A percentile compares a stretch with the other conserved stretches of the same genome.
These are phyloP conservation scores for Fusarium sp. DNA, from an alignment of 2,329 filamentous ascomycete species.

Conservation along the genomic window DNA sequence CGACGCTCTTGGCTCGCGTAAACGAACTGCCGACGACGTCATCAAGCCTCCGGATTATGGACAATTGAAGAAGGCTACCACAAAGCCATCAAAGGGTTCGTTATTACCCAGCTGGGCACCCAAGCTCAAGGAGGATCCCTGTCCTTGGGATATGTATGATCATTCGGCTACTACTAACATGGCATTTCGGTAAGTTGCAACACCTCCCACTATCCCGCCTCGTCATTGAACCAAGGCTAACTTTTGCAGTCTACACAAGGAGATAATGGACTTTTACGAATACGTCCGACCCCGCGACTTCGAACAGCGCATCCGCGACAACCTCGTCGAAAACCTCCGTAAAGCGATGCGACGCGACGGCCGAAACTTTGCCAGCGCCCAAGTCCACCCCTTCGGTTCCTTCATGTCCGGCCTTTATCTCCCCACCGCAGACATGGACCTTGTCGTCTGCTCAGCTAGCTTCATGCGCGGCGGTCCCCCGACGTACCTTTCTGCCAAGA, in stretches of 20 bases:
- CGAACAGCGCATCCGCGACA: slow-evolving; percentile 78
- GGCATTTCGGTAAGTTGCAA: slow-evolving; percentile 65
- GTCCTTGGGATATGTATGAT: slow-evolving; percentile 72
- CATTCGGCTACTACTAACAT: slow-evolving; percentile 65
- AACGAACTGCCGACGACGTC: slow-evolving; percentile 78
- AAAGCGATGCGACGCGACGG: slow-evolving; percentile 63
- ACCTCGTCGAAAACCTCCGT: slow-evolving; percentile 77
- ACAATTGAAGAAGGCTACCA: slow-evolving; percentile 62
- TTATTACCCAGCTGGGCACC: slow-evolving; percentile 65
- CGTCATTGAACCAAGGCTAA: background rate
- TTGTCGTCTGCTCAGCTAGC: slow-evolving; percentile 76
- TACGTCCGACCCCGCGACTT: slow-evolving; percentile 81
- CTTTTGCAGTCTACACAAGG: slow-evolving; percentile 78
- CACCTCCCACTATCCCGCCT: background rate
- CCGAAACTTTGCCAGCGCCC: slow-evolving; percentile 66
- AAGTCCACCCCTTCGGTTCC: slow-evolving; percentile 86
- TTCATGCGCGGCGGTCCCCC: slow-evolving; percentile 66
- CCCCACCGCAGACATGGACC: slow-evolving; percentile 88
- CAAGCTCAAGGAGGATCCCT: slow-evolving; percentile 54
- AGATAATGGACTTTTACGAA: slow-evolving; percentile 89
- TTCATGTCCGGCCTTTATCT: slow-evolving; percentile 84
- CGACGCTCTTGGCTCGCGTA: slow-evolving; percentile 70
- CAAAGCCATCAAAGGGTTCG: slow-evolving; percentile 61
- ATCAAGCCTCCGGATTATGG: slow-evolving; percentile 69
- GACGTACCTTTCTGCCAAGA: slow-evolving; percentile 61